A percentile compares a stretch with the other conserved stretches of the same genome.
Evolutionary conservation across 164 flowering plant genomes (phyloP).

Genomic region (Vitis rotundifolia): DNA sequence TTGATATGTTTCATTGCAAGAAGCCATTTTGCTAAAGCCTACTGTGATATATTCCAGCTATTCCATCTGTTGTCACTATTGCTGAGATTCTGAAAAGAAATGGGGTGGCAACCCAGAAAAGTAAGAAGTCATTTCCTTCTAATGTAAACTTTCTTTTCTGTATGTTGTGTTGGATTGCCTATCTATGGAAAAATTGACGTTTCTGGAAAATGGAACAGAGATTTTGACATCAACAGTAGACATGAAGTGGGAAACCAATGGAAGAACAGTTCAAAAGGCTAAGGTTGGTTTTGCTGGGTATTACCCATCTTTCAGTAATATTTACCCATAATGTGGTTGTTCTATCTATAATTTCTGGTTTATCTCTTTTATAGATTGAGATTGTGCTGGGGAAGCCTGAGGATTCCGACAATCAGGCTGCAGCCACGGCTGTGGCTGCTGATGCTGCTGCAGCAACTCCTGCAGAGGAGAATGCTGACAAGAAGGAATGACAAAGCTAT

Average conservation of each 20-base stretch:
- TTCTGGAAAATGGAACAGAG: constrained; percentile 21
- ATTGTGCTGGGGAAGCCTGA: constrained; percentile 33
- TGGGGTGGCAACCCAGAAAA: constrained; percentile 30
- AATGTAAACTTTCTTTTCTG: background rate
- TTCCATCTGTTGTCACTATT: constrained; percentile 39
- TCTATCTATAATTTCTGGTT: background rate
- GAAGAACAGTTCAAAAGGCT: constrained; percentile 28
- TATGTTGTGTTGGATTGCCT: background rate
- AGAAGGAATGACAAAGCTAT: background rate
- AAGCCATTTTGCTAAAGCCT: background rate
- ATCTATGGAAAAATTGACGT: background rate
- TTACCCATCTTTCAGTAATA: too few relatives aligned
- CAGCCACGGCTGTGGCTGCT: background rate
- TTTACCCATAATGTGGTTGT: background rate
- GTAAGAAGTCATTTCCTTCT: constrained; percentile 11
- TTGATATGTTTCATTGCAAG: background rate
- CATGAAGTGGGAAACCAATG: constrained; percentile 16
- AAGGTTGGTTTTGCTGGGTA: constrained; percentile 18
- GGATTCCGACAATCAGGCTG: constrained; percentile 9
- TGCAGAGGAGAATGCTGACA: background rate
- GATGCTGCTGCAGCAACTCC: background rate
- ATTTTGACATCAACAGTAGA: constrained; percentile 24
- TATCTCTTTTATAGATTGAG: constrained; percentile 25
- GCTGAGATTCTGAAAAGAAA: constrained; percentile 39
- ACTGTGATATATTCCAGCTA: constrained; percentile 24